Base-by-base conservation (phyloP, 2,329 filamentous ascomycete genomes). In the Aspergillus tanneri region DNA sequence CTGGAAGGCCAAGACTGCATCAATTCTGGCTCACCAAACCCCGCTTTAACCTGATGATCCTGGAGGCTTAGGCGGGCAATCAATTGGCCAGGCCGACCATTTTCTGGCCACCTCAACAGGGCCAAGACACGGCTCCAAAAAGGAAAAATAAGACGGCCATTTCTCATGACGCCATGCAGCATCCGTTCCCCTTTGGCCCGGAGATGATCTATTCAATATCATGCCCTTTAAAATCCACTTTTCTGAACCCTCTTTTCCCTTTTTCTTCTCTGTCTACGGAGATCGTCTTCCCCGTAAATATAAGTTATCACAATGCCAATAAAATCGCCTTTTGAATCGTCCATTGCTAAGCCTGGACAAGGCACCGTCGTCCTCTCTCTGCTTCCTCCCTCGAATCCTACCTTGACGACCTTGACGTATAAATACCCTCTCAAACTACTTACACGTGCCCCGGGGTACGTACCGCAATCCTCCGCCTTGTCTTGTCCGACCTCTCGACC, bases 391-490 rank as follows among this genome's bases (percentile, higher is more conserved):
- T 79, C 81, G 21, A 81, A 81, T 39, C 88, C 88, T 11, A 83
- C 84, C 37, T 79, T 96, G 23, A 82, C 85, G 52, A 82, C 79
- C 24, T 81, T 96, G 56, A 85, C 85, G 27, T 97, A 95, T 67
- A 90, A 95, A 67, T 99, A 97, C 63, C 93, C 93, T 1, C 79
- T 99, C 38, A 99, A 99, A 70, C 81, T 99, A 48, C 88, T 99
- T 53, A 87, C 90, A 0, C 90, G 92, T 1, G 79, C 85, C 11
- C 82, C 86, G 9, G 76, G 84, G 5, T 77, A 79, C 39, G 75
- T 80, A 32, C 79, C 84, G 47, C 77, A 80, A 46, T 58, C 65
- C 41, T 62, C 65, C 49, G 59, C 64, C 42, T 47, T 60, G 27
- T 55, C 55, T 27, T 59, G 60, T 37, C 68, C 67, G 25, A 41